A percentile compares a stretch with the other conserved stretches of the same genome.
Evolutionary conservation across 208 protist species (phyloP).

Genomic region (Leishmania guyanensis): DNA sequence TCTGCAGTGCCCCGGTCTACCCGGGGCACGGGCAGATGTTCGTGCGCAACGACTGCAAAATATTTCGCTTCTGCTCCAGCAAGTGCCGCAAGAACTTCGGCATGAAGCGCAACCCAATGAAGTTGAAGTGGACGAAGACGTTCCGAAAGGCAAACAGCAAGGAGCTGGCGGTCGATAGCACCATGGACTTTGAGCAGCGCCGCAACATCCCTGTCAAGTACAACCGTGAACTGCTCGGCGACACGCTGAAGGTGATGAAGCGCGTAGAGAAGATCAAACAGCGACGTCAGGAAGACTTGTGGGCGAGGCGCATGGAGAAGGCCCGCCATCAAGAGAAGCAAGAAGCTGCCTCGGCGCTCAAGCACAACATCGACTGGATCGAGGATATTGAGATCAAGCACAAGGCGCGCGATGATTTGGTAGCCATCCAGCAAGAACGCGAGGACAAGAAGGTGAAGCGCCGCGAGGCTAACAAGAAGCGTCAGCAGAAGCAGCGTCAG

Average conservation of each 20-base stretch:
- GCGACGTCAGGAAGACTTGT: constrained; percentile 92
- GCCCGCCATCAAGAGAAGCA: constrained; percentile 75
- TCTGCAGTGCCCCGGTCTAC: constrained; percentile 97
- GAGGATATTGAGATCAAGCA: constrained; percentile 86
- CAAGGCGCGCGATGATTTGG: constrained; percentile 77
- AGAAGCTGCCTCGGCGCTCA: constrained; percentile 83
- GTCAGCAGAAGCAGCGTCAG: constrained; percentile 59
- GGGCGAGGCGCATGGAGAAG: constrained; percentile 90
- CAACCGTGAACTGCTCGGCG: constrained; percentile 97
- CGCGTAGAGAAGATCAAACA: constrained; percentile 96
- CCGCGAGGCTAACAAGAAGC: constrained; percentile 76
- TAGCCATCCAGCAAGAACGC: constrained; percentile 74
- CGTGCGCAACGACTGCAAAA: constrained; percentile 98
- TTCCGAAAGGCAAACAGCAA: constrained; percentile 98
- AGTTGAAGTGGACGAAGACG: constrained; percentile 99
- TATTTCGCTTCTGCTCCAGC: constrained; percentile 97
- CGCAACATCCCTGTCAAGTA: constrained; percentile 99
- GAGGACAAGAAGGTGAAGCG: constrained; percentile 78
- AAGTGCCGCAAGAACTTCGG: constrained; percentile 99
- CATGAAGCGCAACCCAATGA: constrained; percentile 99
- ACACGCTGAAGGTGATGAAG: constrained; percentile 97
- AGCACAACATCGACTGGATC: constrained; percentile 95
- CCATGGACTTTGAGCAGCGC: constrained; percentile 99
- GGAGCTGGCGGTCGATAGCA: constrained; percentile 97
- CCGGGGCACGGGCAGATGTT: constrained; percentile 99